phyloP scores from a whole-genome alignment of 2,329 filamentous ascomycete genomes.

The Microdochium nivale region DNA sequence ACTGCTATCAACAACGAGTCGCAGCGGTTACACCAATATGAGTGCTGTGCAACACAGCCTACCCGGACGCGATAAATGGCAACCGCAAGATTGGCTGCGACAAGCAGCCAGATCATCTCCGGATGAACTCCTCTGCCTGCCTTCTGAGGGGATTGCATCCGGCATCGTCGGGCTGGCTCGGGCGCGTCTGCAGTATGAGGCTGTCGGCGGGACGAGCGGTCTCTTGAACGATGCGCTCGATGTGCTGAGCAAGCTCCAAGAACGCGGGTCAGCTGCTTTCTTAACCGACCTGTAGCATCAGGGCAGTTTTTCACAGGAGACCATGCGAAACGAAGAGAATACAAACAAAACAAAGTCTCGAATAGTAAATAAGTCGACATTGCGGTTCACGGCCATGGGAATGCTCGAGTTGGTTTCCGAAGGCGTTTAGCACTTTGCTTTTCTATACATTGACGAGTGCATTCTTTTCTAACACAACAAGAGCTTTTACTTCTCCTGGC shows the following conservation, averaged over 20 bases:
- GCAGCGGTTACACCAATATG: background rate
- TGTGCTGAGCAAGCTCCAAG: conserved; percentile 43
- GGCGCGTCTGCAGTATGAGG: conserved; percentile 38
- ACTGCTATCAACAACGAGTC: background rate
- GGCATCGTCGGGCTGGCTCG: conserved; percentile 40
- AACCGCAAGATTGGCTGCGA: background rate
- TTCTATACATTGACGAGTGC: too few relatives aligned
- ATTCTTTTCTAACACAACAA: too few relatives aligned
- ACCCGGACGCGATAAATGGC: background rate
- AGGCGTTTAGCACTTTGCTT: too few relatives aligned
- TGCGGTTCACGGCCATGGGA: too few relatives aligned
- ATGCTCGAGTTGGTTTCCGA: too few relatives aligned
- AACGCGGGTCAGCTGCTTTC: conserved; percentile 23
- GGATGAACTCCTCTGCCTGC: conserved; percentile 27
- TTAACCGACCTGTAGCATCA: conserved; percentile 29
- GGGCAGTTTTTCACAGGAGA: too few relatives aligned
- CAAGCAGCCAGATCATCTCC: conserved; percentile 8
- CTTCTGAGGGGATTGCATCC: conserved; percentile 30
- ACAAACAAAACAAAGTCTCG: too few relatives aligned
- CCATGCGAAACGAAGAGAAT: too few relatives aligned
- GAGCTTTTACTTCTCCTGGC: too few relatives aligned
- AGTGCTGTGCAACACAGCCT: background rate
- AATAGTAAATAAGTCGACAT: too few relatives aligned
- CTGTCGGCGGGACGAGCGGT: conserved; percentile 36
- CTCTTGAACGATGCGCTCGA: conserved; percentile 44